Base-by-base conservation (phyloP, 257 asterid species). In the Echium plantagineum region DNA sequence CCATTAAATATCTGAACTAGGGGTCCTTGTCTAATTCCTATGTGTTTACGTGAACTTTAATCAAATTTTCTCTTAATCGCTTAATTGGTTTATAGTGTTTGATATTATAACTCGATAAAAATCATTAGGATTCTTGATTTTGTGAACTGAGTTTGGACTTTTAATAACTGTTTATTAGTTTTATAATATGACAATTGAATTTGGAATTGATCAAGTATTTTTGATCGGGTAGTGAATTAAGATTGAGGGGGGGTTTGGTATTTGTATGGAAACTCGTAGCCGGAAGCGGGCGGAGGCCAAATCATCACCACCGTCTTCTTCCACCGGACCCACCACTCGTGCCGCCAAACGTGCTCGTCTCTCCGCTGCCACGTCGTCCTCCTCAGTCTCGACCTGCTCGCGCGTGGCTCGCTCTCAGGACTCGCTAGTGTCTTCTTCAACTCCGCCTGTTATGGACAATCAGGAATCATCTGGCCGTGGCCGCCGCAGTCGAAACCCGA, bases 251-350 rank as follows among this genome's bases (percentile, higher is more conserved):
- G 73, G 71, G 69, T 78, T 78, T 65, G 70, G 94, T 61, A 79
- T 78, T 94, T 94, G 96, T 89, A 94, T 89, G 99, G 99, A 94
- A 94, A 89, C 99, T 81, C 96, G 99, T 69, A 86, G 96, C 87
- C 96, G 97, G 77, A 94, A 94, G 94, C 97, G 99, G 86, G 96
- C 90, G 93, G 97, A 86, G 99, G 96, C 97, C 12, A 69, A 77
- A 2, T 74, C 96, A 21, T 17, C n/a, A n/a, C n/a, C n/a, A n/a
- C n/a, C n/a, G n/a, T n/a, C n/a, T n/a, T n/a, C n/a, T n/a, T n/a
- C 35, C 2, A 30, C 38, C 67, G 95, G 97, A 69, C 85, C 93
- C 62, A 70, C 84, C 62, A 84, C 97, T 54, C 95, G 94, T 67
- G 84, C 96, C 59, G 70, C 76, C 59, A 93, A 93, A 75, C 87